Evolutionary conservation across 768 basidiomycete genomes (phyloP).

Genomic region (Rossbeevera mucosa): DNA sequence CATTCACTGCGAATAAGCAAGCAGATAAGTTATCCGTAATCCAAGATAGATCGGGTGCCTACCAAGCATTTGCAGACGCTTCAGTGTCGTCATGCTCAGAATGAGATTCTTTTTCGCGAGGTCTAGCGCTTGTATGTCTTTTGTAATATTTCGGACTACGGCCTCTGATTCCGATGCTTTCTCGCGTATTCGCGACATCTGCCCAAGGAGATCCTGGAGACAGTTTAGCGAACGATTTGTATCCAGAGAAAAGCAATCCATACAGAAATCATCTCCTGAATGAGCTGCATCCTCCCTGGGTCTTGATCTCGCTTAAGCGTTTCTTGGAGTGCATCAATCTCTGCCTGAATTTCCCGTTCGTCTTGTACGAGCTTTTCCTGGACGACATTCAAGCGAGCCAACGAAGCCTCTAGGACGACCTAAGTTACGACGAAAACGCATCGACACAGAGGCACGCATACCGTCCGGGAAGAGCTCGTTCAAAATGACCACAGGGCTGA

Average conservation of each 20-base stretch:
- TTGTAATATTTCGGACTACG: constrained; percentile 91
- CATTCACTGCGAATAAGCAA: constrained; percentile 55
- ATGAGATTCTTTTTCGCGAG: constrained; percentile 91
- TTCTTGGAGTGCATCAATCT: constrained; percentile 63
- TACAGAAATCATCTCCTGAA: constrained; percentile 96
- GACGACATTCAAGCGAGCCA: constrained; percentile 67
- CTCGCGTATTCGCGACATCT: constrained; percentile 94
- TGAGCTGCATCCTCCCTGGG: constrained; percentile 81
- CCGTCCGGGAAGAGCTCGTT: constrained; percentile 78
- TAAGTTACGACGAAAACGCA: not conserved
- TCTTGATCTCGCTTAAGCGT: constrained; percentile 77
- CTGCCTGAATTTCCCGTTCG: constrained; percentile 63
- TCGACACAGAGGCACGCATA: constrained; percentile 32
- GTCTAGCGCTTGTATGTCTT: constrained; percentile 93
- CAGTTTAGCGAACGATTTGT: constrained; percentile 4
- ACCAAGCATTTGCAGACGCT: constrained; percentile 94
- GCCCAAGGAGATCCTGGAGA: constrained; percentile 80
- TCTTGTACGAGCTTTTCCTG: constrained; percentile 64
- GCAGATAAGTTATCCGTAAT: not conserved
- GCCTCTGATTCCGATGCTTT: constrained; percentile 97
- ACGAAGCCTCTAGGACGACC: constrained; percentile 57
- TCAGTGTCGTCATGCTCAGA: constrained; percentile 82
- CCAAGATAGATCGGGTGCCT: constrained; percentile 21
- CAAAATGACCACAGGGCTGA: constrained; percentile 49
- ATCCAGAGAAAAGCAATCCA: constrained; percentile 17